Evolutionary conservation across 140 eudicot species (phyloP), one percentile per base, ranked within the genome.

Genomic region (Ambrosia hybrid): DNA sequence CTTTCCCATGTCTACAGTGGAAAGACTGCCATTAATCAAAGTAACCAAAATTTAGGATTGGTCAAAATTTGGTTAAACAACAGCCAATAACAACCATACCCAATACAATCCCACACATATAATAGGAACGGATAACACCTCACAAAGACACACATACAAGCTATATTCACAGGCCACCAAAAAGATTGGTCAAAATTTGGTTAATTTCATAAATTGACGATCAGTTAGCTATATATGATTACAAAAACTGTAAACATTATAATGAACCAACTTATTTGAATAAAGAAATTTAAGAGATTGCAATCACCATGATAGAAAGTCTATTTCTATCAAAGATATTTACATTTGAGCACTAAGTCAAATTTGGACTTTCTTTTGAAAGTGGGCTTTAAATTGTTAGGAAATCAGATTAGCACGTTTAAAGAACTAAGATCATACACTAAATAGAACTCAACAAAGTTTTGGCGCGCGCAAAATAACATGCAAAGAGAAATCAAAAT

Each of bases 1-100:
- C 96, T 79, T 85, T 87, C 41, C 96, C 96, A 75, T 87, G 80
- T 72, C 84, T 83, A 82, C 82, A 71, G 76, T 83, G 91, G 80
- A 90, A 90, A 37, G 89, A 72, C 96, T 92, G 87, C 21, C 64
- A 78, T 41, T 39, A 78, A 21, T 39, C 71, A 70, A 51, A 51
- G 49, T 15, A 55, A 39, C 52, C 65, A 57, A 58, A 26, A 11
- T 12, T 60, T 0, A 67, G 51, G 38, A 41, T 57, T 12, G 69
- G 5, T 8, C 43, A 26, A 61, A 21, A 60, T 10, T 8, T 6
- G 26, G 51, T 21, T 17, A 5, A 57, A 8, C 9, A 21, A 21
- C 26, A 21, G 26, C 26, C 26, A 21, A 3, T 41, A 4, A 41
- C 46, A 41, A 30, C 34, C 34, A 30, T 30, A 30, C 34, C 34